Percentiles rank a stretch among this genome's conserved stretches.
phyloP scores from a whole-genome alignment of 352 stramenopile species.

The Phytophthora idaei region DNA sequence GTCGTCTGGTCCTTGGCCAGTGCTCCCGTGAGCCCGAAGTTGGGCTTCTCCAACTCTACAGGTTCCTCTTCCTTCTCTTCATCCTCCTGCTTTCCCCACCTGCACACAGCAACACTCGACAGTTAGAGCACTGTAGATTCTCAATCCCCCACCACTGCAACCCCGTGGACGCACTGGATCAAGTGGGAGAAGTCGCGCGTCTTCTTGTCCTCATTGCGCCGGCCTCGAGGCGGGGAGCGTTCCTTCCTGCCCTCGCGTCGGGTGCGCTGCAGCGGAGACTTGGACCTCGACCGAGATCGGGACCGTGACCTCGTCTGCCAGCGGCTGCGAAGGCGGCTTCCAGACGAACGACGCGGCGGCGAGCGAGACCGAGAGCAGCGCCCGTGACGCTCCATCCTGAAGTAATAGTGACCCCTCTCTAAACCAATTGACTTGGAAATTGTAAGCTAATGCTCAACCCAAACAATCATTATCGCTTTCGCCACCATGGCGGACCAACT shows the following conservation, averaged over 20 bases:
- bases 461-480: slow-evolving; percentile 7
- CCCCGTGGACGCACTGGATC: slow-evolving; percentile 47
- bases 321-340: slow-evolving; percentile 15
- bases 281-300: slow-evolving; percentile 20
- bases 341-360: slow-evolving; percentile 23
- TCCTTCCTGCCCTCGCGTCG: slow-evolving; percentile 5
- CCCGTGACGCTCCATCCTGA: slow-evolving; percentile 16
- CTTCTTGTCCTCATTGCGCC: slow-evolving; percentile 46
- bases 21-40: slow-evolving; percentile 97
- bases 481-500: slow-evolving; percentile 13
- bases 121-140: not conserved
- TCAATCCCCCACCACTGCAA: not conserved
- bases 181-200: slow-evolving; percentile 58
- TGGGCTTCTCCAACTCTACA: slow-evolving; percentile 92
- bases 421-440: slow-evolving; percentile 29
- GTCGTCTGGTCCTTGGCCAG: slow-evolving; percentile 95
- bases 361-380: slow-evolving; percentile 31
- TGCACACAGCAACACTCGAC: slow-evolving; percentile 17
- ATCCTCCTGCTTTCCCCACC: slow-evolving; percentile 79
- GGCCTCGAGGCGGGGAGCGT: slow-evolving; percentile 7
- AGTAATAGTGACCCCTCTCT: slow-evolving; percentile 9
- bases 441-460: slow-evolving; percentile 15
- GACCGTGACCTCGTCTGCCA: slow-evolving; percentile 21
- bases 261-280: slow-evolving; percentile 10
- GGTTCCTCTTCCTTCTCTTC: slow-evolving; percentile 57